Percentiles rank a stretch among this genome's conserved stretches.
phyloP scores from a whole-genome alignment of 169 alveolate species.

The Plasmodium vivax region DNA sequence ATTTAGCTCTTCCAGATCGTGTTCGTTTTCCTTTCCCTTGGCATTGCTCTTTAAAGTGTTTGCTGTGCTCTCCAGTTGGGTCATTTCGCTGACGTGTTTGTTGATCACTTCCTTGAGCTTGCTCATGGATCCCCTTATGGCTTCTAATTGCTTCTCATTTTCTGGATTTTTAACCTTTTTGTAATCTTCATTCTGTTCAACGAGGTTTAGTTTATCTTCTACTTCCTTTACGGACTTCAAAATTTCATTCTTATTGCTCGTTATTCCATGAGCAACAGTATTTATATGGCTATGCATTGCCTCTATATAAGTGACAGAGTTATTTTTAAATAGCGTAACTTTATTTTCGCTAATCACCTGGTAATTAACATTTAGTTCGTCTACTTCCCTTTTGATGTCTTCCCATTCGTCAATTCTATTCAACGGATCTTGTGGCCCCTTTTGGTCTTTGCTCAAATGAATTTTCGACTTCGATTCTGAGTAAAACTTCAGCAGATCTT shows the following conservation, averaged over 20 bases:
- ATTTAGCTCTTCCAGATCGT: not conserved
- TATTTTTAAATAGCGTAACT: conserved; percentile 2
- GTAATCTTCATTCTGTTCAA: conserved; percentile 13
- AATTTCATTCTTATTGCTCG: not conserved
- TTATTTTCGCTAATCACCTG: not conserved
- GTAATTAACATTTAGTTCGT: not conserved
- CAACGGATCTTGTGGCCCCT: not conserved
- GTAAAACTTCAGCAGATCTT: not conserved
- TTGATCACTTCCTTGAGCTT: not conserved
- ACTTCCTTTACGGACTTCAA: not conserved
- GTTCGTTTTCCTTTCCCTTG: not conserved
- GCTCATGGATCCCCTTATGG: not conserved
- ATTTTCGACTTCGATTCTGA: not conserved
- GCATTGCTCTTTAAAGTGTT: not conserved
- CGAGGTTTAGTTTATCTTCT: conserved; percentile 3
- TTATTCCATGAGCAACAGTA: not conserved
- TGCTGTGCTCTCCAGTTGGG: not conserved
- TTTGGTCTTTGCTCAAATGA: not conserved
- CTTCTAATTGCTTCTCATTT: not conserved
- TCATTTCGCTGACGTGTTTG: not conserved
- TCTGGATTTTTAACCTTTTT: not conserved
- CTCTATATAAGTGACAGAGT: not conserved
- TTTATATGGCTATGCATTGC: not conserved
- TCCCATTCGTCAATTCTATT: not conserved
- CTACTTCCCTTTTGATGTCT: not conserved